These are phyloP conservation scores for Mycena metata DNA, from an alignment of 768 basidiomycete species.

Conservation along the genomic window DNA sequence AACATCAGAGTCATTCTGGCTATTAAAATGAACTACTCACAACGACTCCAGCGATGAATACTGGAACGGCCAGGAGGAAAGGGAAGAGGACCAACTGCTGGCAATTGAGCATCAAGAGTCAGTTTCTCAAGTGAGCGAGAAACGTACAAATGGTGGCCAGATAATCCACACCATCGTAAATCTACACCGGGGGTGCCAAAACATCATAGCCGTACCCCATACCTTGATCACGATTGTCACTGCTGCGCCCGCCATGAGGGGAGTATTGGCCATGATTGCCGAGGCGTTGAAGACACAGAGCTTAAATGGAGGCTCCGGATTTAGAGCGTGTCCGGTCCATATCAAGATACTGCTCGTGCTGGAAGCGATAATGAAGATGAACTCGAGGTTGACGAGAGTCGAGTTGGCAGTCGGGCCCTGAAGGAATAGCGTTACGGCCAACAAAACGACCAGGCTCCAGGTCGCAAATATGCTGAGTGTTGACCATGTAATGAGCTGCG, in stretches of 20 bases:
- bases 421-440: conserved; percentile 17
- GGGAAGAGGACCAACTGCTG: conserved; percentile 27
- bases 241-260: conserved; percentile 25
- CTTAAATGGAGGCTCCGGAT: conserved; percentile 22
- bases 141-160: conserved; percentile 29
- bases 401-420: conserved; percentile 9
- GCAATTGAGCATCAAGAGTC: background rate
- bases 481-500: conserved; percentile 25
- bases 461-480: conserved; percentile 29
- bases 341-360: conserved; percentile 14
- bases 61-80: conserved; percentile 5
- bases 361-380: conserved; percentile 26
- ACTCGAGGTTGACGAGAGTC: conserved; percentile 25
- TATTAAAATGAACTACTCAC: background rate
- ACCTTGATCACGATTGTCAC: conserved; percentile 18
- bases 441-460: conserved; percentile 4
- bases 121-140: background rate
- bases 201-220: conserved; percentile 23
- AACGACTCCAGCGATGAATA: conserved; percentile 20
- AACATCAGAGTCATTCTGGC: background rate
- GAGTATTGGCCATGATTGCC: conserved; percentile 19
- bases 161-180: conserved; percentile 8
- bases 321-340: conserved; percentile 32
- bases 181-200: conserved; percentile 10
- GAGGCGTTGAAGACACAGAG: conserved; percentile 30